Conservation (phyloP, 2,329 filamentous ascomycete species). For the Knufia fluminis region DNA sequence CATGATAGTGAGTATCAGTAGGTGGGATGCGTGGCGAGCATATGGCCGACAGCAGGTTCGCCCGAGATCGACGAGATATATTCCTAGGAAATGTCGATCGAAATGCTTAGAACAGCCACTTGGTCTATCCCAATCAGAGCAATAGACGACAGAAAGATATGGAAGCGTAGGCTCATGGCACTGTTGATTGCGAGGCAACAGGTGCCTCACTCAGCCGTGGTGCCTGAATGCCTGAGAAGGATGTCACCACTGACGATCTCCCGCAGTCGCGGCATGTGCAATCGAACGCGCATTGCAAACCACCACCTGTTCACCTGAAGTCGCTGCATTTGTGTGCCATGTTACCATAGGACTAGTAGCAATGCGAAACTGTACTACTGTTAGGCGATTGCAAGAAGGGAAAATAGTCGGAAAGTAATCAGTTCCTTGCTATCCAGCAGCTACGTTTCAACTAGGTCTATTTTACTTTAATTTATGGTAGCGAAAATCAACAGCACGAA, state of each 20-base stretch:
- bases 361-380: no score
- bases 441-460: no score
- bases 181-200: not conserved
- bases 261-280: no score
- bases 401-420: no score
- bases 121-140: not conserved
- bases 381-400: no score
- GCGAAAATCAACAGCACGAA: no score
- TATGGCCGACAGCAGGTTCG: not conserved
- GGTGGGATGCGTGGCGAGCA: not conserved
- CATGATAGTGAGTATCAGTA: slow-evolving; percentile 46
- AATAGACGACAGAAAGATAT: not conserved
- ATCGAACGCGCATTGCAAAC: no score
- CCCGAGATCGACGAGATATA: not conserved
- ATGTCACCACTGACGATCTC: not conserved
- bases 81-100: not conserved
- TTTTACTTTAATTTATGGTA: no score
- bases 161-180: not conserved
- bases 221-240: not conserved
- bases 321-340: no score
- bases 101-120: not conserved
- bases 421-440: no score
- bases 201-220: not conserved
- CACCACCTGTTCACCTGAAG: no score
- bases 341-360: no score